phyloP scores from a whole-genome alignment of 148 eudicot genomes.

The Rhododendron griersonianum region DNA sequence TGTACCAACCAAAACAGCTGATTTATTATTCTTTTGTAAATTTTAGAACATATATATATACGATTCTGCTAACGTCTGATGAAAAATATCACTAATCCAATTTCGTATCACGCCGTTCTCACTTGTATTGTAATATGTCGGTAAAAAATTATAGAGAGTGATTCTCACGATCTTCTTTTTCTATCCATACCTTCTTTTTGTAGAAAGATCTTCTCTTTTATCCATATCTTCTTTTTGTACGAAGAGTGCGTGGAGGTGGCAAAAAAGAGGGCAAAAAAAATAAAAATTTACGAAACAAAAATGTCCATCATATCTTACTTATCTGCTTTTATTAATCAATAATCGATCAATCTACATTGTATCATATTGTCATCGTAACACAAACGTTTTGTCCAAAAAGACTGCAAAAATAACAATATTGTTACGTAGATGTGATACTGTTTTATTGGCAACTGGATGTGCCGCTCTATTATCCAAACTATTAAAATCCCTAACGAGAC shows the following conservation, averaged over 20 bases:
- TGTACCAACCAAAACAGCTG: neutral
- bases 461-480: neutral
- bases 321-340: neutral
- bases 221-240: too few relatives aligned
- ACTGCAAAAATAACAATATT: neutral
- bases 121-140: neutral
- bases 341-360: neutral
- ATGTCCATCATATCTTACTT: neutral
- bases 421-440: neutral
- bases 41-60: neutral
- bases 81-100: neutral
- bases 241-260: neutral
- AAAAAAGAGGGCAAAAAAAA: neutral
- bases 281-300: neutral
- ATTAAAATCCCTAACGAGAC: neutral
- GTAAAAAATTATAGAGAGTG: neutral
- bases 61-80: neutral
- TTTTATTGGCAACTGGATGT: neutral
- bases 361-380: neutral
- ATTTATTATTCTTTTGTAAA: neutral
- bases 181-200: too few relatives aligned
- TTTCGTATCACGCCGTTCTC: neutral
- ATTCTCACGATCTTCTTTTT: neutral
- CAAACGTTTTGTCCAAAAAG: neutral
- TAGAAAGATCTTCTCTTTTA: neutral